Conservation (phyloP, 1,284 basidiomycete genomes). For the Laetiporus sulphureus region DNA sequence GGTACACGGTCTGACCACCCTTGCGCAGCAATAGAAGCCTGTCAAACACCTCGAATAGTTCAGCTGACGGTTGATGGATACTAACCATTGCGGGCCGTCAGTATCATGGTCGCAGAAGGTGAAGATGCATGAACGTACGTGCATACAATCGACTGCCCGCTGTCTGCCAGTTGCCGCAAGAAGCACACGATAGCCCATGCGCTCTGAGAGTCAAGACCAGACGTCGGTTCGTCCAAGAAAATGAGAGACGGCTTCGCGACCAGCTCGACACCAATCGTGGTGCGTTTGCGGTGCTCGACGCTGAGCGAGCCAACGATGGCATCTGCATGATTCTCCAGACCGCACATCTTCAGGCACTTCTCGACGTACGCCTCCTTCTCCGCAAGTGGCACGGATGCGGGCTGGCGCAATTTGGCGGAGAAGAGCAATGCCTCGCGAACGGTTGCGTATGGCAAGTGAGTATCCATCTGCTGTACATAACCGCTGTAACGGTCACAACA, state of each 20-base stretch:
- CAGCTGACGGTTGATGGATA: conserved; percentile 66
- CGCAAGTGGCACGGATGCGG: conserved; percentile 49
- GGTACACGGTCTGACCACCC: conserved; percentile 73
- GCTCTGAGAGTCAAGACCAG: conserved; percentile 84
- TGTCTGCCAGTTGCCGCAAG: conserved; percentile 72
- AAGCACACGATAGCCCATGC: conserved; percentile 85
- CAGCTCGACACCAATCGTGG: conserved; percentile 79
- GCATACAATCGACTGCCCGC: conserved; percentile 74
- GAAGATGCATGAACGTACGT: conserved; percentile 28
- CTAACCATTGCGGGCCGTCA: conserved; percentile 5
- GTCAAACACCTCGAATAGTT: conserved; percentile 71
- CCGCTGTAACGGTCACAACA: conserved; percentile 38
- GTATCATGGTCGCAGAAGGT: neutral
- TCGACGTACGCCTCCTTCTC: conserved; percentile 87
- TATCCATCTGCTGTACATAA: conserved; percentile 81
- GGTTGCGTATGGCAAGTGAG: conserved; percentile 60
- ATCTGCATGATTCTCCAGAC: conserved; percentile 64
- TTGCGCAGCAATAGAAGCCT: conserved; percentile 48
- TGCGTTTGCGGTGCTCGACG: conserved; percentile 74
- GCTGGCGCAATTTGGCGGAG: conserved; percentile 79
- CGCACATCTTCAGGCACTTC: conserved; percentile 74
- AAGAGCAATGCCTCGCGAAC: conserved; percentile 84
- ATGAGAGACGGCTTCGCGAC: conserved; percentile 75
- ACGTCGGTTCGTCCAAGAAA: conserved; percentile 81
- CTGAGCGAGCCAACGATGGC: conserved; percentile 76